These are phyloP conservation scores for Sugiyamaella paludigena DNA, from an alignment of 1,139 yeast species.

Conservation along the genomic window DNA sequence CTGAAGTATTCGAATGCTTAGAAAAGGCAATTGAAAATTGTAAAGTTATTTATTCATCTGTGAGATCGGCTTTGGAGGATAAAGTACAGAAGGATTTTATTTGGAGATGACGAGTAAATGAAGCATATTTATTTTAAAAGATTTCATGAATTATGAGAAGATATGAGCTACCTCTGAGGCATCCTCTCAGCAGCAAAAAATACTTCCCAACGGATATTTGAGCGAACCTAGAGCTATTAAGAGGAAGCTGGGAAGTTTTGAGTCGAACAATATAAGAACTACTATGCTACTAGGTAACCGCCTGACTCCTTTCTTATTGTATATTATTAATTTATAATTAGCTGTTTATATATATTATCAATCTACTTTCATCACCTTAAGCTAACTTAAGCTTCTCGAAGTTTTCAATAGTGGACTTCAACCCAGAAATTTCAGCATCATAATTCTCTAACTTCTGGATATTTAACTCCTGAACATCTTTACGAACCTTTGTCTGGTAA, in stretches of 20 bases:
- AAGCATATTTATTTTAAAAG: not conserved
- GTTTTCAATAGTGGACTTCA: constrained; percentile 40
- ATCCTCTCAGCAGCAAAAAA: too few species aligned
- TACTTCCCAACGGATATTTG: too few species aligned
- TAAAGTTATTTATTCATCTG: constrained; percentile 43
- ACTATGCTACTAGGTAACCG: too few species aligned
- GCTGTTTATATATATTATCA: not conserved
- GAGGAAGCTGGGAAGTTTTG: too few species aligned
- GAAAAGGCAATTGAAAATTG: constrained; percentile 47
- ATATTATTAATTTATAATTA: not conserved
- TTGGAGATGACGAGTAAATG: constrained; percentile 57
- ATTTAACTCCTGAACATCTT: constrained; percentile 77
- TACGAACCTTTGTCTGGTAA: constrained; percentile 81
- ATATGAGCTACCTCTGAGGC: too few species aligned
- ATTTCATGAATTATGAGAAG: too few species aligned
- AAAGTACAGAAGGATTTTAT: constrained; percentile 55
- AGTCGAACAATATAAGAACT: too few species aligned
- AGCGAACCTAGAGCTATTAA: too few species aligned
- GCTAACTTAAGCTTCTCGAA: constrained; percentile 41
- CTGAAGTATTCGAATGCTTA: constrained; percentile 46
- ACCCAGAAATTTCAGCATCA: constrained; percentile 83
- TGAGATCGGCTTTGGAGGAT: constrained; percentile 48
- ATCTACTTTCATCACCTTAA: too few species aligned
- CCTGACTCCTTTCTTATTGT: not conserved
- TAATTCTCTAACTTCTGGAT: constrained; percentile 64